Conservation (phyloP, 371 early-diverging fungal genomes). For the Mucor irregularis region DNA sequence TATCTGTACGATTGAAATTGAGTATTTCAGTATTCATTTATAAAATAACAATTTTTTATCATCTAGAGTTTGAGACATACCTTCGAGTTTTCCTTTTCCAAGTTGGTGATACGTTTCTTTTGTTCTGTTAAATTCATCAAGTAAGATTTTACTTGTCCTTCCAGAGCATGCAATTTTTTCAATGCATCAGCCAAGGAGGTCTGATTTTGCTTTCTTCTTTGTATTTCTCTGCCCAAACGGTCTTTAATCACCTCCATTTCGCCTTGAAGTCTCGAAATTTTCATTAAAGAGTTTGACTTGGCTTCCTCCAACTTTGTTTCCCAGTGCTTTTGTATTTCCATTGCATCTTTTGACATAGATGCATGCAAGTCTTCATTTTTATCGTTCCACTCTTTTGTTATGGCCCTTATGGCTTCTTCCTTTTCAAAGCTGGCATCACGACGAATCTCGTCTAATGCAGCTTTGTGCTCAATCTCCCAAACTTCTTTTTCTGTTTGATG, state of each 20-base stretch:
- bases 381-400: slow-evolving; percentile 30
- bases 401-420: slow-evolving; percentile 14
- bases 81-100: slow-evolving; percentile 2
- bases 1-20: not conserved
- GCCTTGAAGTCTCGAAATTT: slow-evolving; percentile 23
- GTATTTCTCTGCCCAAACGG: slow-evolving; percentile 37
- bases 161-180: not conserved
- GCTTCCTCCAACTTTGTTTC: slow-evolving; percentile 28
- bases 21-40: not conserved
- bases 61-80: not conserved
- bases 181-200: slow-evolving; percentile 1
- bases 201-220: slow-evolving; percentile 26
- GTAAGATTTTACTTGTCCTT: not conserved
- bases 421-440: slow-evolving; percentile 12
- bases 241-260: slow-evolving; percentile 41
- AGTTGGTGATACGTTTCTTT: not conserved
- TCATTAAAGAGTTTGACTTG: not conserved
- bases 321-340: slow-evolving; percentile 37
- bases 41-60: not conserved
- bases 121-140: not conserved
- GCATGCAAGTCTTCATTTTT: slow-evolving; percentile 32
- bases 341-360: slow-evolving; percentile 40
- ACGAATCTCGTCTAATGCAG: slow-evolving; percentile 18
- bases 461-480: slow-evolving; percentile 25
- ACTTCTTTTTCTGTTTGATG: slow-evolving; percentile 34